Evolutionary conservation across 2,329 filamentous ascomycete genomes (phyloP).

Genomic region (Verticillium nubilum): DNA sequence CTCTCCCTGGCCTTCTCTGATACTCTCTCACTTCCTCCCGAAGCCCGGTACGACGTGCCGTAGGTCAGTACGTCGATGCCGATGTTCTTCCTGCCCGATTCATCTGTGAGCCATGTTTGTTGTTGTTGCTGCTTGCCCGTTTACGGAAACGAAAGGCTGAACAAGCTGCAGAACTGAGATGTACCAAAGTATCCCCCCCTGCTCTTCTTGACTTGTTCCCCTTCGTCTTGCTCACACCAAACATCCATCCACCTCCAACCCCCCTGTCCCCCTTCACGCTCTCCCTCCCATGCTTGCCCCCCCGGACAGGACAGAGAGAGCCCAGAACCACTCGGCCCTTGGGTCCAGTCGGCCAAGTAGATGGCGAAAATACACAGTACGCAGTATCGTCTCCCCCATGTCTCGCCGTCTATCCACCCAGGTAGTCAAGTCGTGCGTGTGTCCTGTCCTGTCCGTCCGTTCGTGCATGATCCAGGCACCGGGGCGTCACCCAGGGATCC

Average conservation of each 20-base stretch:
- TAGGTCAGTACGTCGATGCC: not conserved
- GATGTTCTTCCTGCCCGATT: not conserved
- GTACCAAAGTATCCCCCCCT: not conserved
- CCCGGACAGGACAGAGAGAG: not conserved
- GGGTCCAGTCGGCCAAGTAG: not conserved
- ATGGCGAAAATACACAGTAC: not conserved
- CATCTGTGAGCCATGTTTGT: not conserved
- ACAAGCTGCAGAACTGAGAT: not conserved
- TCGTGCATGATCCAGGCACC: not conserved
- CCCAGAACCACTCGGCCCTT: not conserved
- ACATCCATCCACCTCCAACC: not conserved
- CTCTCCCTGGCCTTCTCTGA: not conserved
- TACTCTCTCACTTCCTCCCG: not conserved
- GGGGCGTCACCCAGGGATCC: conserved; percentile 1
- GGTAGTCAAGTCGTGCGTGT: not conserved
- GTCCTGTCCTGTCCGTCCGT: not conserved
- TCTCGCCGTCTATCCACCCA: not conserved
- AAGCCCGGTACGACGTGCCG: not conserved
- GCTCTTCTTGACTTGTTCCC: not conserved
- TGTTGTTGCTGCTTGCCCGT: not conserved
- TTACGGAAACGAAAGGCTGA: not conserved
- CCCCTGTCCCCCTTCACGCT: not conserved
- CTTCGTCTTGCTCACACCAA: not conserved
- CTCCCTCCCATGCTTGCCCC: not conserved
- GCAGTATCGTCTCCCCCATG: not conserved